Evolutionary conservation across 225 moss, liverwort and hornwort genomes (phyloP), one percentile per base, ranked within the genome.

Genomic region (Physcomitrium patens): DNA sequence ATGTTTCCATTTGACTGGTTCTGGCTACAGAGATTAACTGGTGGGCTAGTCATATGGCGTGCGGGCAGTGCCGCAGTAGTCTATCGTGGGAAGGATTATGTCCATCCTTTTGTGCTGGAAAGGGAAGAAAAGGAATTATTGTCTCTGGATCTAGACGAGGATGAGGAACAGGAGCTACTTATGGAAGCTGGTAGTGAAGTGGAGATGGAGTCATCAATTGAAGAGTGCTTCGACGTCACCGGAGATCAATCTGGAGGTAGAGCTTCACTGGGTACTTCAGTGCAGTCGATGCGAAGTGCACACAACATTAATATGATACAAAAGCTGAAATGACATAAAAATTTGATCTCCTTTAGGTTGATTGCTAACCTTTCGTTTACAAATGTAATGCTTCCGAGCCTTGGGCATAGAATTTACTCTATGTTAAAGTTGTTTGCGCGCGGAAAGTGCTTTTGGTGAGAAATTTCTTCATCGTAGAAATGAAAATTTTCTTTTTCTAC

Each of bases 21-120:
- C 42, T 74, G 67, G 19, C 81, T 79, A 75, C 91, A 99, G 99
- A 90, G 63, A 77, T 90, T 82, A 73, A 93, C 91, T 70, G 99
- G 95, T 9, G 99, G 99, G 20, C 81, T 99, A 79, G 93, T 99
- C 13, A 83, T 93, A 72, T 95, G 99, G 99, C 91, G 95, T 76
- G 86, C 95, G 31, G 99, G 99, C 27, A 90, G 95, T 85, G 93
- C 95, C 55, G 95, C 95, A 58, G 78, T 92, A 31, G 28, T 95
- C 15, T 99, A 95, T 50, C 89, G 99, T 37, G 95, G 99, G 64
- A 99, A 93, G 81, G 90, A 95, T 75, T 99, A 99, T 67, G 89
- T 92, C 51, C 95, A 86, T 51, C 94, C 93, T 18, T 73, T 81
- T 63, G 68, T 78, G 62, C 81, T 76, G 16, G 80, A 78, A 65